Conservation (phyloP, 305 asterid species). For the Plantago lanceolata region DNA sequence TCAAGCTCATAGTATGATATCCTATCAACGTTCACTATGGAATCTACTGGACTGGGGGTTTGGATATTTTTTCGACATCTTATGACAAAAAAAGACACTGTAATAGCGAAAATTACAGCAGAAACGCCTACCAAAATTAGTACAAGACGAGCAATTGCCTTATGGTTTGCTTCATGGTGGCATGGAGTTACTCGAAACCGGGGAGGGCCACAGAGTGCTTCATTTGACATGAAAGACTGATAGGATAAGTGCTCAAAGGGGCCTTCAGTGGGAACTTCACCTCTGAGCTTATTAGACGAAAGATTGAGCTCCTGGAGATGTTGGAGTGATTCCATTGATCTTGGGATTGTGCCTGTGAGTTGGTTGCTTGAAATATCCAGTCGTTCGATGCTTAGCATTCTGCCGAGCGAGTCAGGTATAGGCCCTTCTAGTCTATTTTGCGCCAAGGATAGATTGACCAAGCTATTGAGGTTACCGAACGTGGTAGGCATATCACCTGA, state of each 20-base stretch:
- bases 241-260: slow-evolving; percentile 33
- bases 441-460: slow-evolving; percentile 30
- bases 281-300: slow-evolving; percentile 33
- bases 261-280: slow-evolving; percentile 38
- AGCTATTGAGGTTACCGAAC: slow-evolving; percentile 22
- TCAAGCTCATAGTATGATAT: slow-evolving; percentile 32
- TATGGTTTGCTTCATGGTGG: slow-evolving; percentile 3
- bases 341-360: slow-evolving; percentile 34
- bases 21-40: slow-evolving; percentile 20
- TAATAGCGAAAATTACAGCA: slow-evolving; percentile 18
- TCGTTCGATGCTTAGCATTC: slow-evolving; percentile 23
- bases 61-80: slow-evolving; percentile 18
- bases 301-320: slow-evolving; percentile 30
- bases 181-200: slow-evolving; percentile 29
- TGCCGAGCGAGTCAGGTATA: slow-evolving; percentile 31
- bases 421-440: slow-evolving; percentile 31
- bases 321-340: slow-evolving; percentile 26
- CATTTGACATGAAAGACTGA: slow-evolving; percentile 36
- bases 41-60: slow-evolving; percentile 4
- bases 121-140: slow-evolving; percentile 21
- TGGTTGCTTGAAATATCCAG: slow-evolving; percentile 33
- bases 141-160: slow-evolving; percentile 3
- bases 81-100: slow-evolving; percentile 13
- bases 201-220: slow-evolving; percentile 32
- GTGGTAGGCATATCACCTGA: slow-evolving; percentile 29